Evolutionary conservation across 2,329 filamentous ascomycete species (phyloP), one percentile per base, ranked within the genome.

Genomic region (Aspergillus amoenus): DNA sequence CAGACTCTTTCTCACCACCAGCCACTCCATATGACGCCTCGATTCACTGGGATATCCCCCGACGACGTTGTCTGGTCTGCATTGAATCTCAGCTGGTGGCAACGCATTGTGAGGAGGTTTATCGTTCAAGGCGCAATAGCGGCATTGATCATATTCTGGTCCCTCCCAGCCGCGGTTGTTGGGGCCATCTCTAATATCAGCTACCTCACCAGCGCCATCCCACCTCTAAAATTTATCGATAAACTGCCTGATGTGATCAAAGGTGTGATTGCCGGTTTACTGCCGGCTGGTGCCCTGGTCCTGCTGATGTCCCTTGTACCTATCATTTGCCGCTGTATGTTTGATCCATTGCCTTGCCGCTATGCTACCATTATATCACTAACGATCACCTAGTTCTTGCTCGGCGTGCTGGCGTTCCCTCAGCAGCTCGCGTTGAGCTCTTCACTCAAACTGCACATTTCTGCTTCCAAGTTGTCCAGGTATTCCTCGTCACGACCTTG

Each of bases 371-470:
- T 41, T 64, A 27, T 43, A 41, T 11, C 56, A 59, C 27, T 44
- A 51, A 42, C 41, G 49, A 88, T 85, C 89, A 30, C 88, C 89
- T 54, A 89, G 85, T 89, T 34, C 88, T 89, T 67, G 93, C 93
- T 58, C 91, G 85, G 70, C 77, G 90, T 30, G 82, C 89, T 18
- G 93, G 93, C 30, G 89, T 92, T 59, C 91, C 92, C 0, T 94
- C 93, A 0, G 74, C 85, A 11, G 88, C 91, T 1, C 83, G 88
- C 7, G 88, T 95, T 12, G 94, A 99, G 72, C 80, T 97, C 1
- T 93, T 93, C 64, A 92, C 91, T 0, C 91, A 97, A 71, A 94
- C 90, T 64, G 89, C 88, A 61, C 97, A 96, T 79, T 97, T 96
- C 67, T 73, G 73, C 55, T 79, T 79, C 55, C 77, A 79, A 56